Evolutionary conservation across 2,329 filamentous ascomycete genomes (phyloP), one percentile per base, ranked within the genome.

Genomic region (Pestalotiopsis sp.): DNA sequence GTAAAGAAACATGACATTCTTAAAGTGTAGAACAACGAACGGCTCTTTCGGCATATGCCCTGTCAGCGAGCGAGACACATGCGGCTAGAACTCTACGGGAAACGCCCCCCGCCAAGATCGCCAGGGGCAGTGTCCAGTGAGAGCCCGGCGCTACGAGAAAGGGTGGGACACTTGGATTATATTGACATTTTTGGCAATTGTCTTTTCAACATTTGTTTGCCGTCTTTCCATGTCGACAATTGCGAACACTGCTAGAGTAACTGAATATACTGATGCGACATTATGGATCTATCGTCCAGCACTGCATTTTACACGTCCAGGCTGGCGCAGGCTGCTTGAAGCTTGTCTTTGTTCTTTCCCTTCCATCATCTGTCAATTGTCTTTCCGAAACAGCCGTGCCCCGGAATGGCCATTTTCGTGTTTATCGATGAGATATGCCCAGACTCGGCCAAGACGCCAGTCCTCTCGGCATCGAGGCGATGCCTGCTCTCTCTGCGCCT

Each of bases 391-490:
- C 11, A 39, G 49, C 9, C 31, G 13, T 23, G 61, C 36, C 23
- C 9, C 39, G n/a, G 12, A 27, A 49, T 38, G 31, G 20, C 12
- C 39, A 9, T 38, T 66, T 52, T 57, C 20, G n/a, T 36, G 31
- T 36, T 36, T 36, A 20, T 58, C 64, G 39, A 56, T 39, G 36
- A 60, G n/a, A 56, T 56, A 20, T 41, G 64, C 56, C 64, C 56
- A 66, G 64, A 23, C 45, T 31, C 9, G 39, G 64, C 64, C 64
- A 66, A 66, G 64, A 41, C 25, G 17, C 52, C 41, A 20, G 14
- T 45, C 20, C 36, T 60, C 64, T 66, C 11, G 64, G 64, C 64
- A 31, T 25, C 23, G 31, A 66, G 64, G 64, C 64, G 41, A 66
- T 66, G 64, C 7, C 31, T 36, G 31, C 31, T 36, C 31, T 52